Percentiles rank a stretch among this genome's conserved stretches.
phyloP scores from a whole-genome alignment of 208 protist species.

The Crithidia acanthocephali region DNA sequence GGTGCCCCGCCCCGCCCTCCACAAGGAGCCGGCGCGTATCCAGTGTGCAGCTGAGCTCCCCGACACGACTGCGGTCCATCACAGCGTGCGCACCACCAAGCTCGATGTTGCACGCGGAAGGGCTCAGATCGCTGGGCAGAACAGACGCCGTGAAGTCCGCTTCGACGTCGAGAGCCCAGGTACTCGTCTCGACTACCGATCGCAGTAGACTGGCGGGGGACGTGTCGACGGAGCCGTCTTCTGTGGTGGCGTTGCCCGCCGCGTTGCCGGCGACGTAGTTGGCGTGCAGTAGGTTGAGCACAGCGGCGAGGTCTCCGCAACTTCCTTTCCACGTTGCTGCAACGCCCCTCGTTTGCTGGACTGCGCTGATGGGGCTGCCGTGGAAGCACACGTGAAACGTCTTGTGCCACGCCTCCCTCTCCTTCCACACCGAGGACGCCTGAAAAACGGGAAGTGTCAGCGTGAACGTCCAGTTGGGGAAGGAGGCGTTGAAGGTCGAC shows the following conservation, averaged over 20 bases:
- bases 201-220: slow-evolving; percentile 24
- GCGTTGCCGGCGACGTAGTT: slow-evolving; percentile 14
- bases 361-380: too few species aligned
- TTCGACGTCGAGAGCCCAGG: slow-evolving; percentile 13
- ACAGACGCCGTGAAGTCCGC: background rate
- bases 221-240: background rate
- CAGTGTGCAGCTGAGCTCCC: slow-evolving; percentile 13
- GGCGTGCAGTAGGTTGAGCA: slow-evolving; percentile 21
- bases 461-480: slow-evolving; percentile 15
- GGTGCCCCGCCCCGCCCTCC: background rate
- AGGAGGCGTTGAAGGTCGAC: background rate
- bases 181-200: slow-evolving; percentile 10
- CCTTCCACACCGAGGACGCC: slow-evolving; percentile 10
- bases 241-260: background rate
- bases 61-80: background rate
- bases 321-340: slow-evolving; percentile 10
- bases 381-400: slow-evolving; percentile 11
- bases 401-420: slow-evolving; percentile 10
- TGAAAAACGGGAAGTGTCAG: slow-evolving; percentile 17
- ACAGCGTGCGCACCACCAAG: background rate
- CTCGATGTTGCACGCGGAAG: background rate
- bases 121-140: background rate
- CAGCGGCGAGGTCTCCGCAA: slow-evolving; percentile 6
- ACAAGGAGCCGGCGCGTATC: background rate
- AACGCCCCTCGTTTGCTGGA: background rate